Base-by-base conservation (phyloP, 2,329 filamentous ascomycete species). In the Aulographum hederae region DNA sequence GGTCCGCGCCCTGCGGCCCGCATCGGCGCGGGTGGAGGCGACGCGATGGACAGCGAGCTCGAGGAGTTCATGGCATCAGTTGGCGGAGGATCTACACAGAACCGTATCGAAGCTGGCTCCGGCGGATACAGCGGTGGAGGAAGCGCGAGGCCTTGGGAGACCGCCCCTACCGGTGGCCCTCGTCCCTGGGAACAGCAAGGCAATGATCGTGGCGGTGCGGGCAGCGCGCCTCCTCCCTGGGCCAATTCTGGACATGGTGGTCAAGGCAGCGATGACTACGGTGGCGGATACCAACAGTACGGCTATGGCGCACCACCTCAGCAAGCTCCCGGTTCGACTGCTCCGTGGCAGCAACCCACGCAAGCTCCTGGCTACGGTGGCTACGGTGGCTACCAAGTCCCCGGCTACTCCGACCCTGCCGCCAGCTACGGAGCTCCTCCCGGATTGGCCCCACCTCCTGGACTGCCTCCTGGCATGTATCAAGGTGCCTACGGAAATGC, bases 41-140 rank as follows among this genome's bases (percentile, higher is more conserved):
- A 93, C 63, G 79, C 76, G 41, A 79, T 86, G 39, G 85, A 93
- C 52, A 76, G 80, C 52, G 89, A 98, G 56, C 89, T 93, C 58
- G 85, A 95, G 69, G 82, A 86, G 73, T 81, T 98, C 49, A 93
- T 98, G 84, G 78, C 91, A 69, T 89, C 95, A 65, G 71, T 95
- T 43, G 82, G 78, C 39, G 84, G 78, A 39, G 81, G 82, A 39
- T 78, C 75, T 38, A 67, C 60, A 25, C 77, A 75, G 43, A 76
- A 75, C 41, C 80, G 79, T 39, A 93, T 98, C 47, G 89, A 92
- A 58, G 81, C 77, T 39, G 81, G 79, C 10, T 78, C 81, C 35
- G 71, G 70, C 34, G 63, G 62, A 21, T 69, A 67, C 40, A 67
- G 69, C 32, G 55, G 71, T 53, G 54, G 50, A 12, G 39, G 26